A percentile compares a stretch with the other conserved stretches of the same genome.
These are phyloP conservation scores for Diutina siamensis DNA, from an alignment of 1,139 yeast species.

Conservation along the genomic window DNA sequence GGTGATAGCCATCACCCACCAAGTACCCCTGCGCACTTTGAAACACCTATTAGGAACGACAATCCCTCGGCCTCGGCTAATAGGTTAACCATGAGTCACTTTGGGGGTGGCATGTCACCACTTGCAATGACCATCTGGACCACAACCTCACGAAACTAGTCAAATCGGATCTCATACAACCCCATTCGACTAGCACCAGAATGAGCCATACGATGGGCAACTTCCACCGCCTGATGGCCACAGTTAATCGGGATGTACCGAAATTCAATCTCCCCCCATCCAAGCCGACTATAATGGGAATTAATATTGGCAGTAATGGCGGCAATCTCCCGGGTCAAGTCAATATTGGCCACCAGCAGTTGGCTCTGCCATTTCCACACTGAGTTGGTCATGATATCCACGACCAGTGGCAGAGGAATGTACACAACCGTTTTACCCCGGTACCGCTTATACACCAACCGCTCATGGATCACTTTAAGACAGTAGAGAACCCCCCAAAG, in stretches of 20 bases:
- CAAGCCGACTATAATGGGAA: not conserved
- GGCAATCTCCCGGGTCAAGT: not conserved
- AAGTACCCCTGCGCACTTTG: too few species aligned
- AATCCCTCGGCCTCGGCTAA: too few species aligned
- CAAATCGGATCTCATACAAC: not conserved
- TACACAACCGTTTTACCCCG: conserved; percentile 4
- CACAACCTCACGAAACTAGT: not conserved
- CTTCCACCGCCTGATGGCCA: conserved; percentile 3
- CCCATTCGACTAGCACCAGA: conserved; percentile 3
- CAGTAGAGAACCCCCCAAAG: conserved; percentile 4
- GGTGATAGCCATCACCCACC: too few species aligned
- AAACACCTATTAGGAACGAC: too few species aligned
- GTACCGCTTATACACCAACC: not conserved
- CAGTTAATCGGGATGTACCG: not conserved
- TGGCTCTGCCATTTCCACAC: not conserved
- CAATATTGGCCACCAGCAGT: not conserved
- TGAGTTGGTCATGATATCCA: conserved; percentile 1
- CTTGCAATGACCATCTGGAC: too few species aligned
- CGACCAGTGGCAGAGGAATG: conserved; percentile 1
- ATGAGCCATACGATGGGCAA: conserved; percentile 5
- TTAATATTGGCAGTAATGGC: not conserved
- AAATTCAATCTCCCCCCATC: conserved; percentile 4
- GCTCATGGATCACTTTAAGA: not conserved
- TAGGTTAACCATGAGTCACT: too few species aligned
- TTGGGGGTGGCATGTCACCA: too few species aligned